Conservation (phyloP, 2,329 filamentous ascomycete genomes). For the Neonectria neomacrospora region DNA sequence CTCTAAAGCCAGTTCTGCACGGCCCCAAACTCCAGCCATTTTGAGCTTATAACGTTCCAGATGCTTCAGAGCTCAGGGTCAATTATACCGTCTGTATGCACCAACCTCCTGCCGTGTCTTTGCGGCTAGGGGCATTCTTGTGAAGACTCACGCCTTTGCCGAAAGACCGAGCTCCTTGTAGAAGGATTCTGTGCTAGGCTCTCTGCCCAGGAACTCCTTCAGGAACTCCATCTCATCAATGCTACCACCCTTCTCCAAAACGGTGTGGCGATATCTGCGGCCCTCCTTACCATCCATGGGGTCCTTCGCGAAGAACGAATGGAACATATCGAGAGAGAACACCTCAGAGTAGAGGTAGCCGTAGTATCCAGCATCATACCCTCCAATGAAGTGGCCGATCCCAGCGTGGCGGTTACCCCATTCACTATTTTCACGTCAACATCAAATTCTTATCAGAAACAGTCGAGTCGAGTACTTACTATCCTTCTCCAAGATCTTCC, state of each 20-base stretch:
- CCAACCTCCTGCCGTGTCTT: slow-evolving; percentile 21
- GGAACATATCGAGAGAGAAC: slow-evolving; percentile 89
- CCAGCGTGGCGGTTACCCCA: slow-evolving; percentile 85
- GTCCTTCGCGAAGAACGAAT: slow-evolving; percentile 79
- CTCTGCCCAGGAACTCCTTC: slow-evolving; percentile 80
- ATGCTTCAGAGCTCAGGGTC: slow-evolving; percentile 1
- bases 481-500: slow-evolving; percentile 69
- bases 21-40: not conserved
- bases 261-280: slow-evolving; percentile 79
- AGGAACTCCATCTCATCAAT: slow-evolving; percentile 85
- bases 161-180: slow-evolving; percentile 77
- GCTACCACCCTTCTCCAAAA: slow-evolving; percentile 80
- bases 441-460: not conserved
- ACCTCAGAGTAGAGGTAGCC: slow-evolving; percentile 80
- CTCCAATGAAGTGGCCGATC: slow-evolving; percentile 85
- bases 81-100: not conserved
- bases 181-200: slow-evolving; percentile 82
- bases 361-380: slow-evolving; percentile 89
- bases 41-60: not conserved
- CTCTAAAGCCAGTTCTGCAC: slow-evolving; percentile 3
- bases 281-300: slow-evolving; percentile 82
- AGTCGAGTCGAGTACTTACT: slow-evolving; percentile 53
- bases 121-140: not conserved
- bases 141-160: slow-evolving; percentile 26
- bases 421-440: slow-evolving; percentile 55